phyloP scores from a whole-genome alignment of 2,329 filamentous ascomycete genomes.

The Fusarium keratoplasticum region DNA sequence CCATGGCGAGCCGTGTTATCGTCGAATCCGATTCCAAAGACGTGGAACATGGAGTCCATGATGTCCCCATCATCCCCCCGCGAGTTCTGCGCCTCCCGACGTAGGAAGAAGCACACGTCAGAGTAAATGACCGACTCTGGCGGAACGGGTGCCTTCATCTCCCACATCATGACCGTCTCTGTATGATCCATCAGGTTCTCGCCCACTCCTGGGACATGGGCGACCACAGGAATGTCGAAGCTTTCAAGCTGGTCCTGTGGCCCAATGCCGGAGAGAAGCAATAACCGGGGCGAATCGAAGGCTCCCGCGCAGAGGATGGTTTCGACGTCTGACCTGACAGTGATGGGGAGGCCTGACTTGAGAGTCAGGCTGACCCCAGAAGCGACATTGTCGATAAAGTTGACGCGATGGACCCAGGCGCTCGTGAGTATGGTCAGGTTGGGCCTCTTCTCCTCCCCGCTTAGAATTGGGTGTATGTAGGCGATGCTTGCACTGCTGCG shows the following conservation, averaged over 20 bases:
- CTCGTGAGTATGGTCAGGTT: background rate
- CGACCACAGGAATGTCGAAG: slow-evolving; percentile 57
- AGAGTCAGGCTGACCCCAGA: background rate
- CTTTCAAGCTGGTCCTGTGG: slow-evolving; percentile 55
- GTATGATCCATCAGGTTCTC: slow-evolving; percentile 70
- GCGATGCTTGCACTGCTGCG: background rate
- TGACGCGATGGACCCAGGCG: background rate
- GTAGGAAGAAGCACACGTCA: background rate
- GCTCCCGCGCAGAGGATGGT: slow-evolving; percentile 83
- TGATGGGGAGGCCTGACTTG: slow-evolving; percentile 43
- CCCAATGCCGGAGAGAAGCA: slow-evolving; percentile 67
- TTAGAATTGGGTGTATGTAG: background rate
- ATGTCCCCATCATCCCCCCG: background rate
- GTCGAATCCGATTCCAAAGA: background rate
- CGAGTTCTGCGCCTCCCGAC: background rate
- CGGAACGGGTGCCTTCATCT: slow-evolving; percentile 80
- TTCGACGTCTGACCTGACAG: slow-evolving; percentile 75
- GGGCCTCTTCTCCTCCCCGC: background rate
- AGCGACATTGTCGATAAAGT: background rate
- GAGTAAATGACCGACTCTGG: slow-evolving; percentile 17
- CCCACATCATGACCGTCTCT: slow-evolving; percentile 72
- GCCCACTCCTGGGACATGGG: slow-evolving; percentile 67
- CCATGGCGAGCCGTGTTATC: background rate
- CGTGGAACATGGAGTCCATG: background rate
- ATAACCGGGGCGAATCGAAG: slow-evolving; percentile 78